Percentiles rank a stretch among this genome's conserved stretches.
phyloP scores from a whole-genome alignment of 306 rosid species.

The Astragalus glycyphyllos region DNA sequence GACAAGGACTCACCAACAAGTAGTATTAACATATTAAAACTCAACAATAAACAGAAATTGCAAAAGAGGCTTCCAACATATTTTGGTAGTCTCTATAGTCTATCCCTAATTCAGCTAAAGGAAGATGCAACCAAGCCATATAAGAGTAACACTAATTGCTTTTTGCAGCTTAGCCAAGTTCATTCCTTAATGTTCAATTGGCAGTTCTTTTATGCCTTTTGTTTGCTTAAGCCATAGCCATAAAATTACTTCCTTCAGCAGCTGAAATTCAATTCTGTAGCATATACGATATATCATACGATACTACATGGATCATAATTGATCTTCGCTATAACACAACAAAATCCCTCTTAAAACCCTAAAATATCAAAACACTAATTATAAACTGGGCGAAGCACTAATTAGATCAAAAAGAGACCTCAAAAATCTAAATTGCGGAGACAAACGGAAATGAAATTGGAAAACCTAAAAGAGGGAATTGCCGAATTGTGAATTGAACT shows the following conservation, averaged over 20 bases:
- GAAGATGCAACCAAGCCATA: conserved; percentile 27
- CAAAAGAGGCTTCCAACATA: conserved; percentile 8
- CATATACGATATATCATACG: neutral
- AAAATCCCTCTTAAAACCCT: conserved; percentile 19
- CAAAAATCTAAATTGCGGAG: neutral
- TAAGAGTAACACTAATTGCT: neutral
- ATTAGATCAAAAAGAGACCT: conserved; percentile 6
- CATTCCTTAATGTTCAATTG: conserved; percentile 9
- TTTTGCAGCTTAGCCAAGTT: conserved; percentile 9
- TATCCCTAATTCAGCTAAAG: conserved; percentile 2
- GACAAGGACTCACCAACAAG: conserved; percentile 11
- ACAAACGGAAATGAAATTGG: conserved; percentile 9
- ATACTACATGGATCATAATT: neutral
- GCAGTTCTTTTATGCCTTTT: neutral
- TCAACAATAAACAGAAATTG: neutral
- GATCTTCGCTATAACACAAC: neutral
- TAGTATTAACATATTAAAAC: neutral
- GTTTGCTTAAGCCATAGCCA: neutral
- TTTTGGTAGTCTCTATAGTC: neutral
- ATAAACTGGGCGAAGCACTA: conserved; percentile 2
- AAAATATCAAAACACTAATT: neutral
- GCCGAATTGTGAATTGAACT: conserved; percentile 7
- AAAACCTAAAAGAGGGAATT: neutral
- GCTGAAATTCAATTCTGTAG: conserved; percentile 1
- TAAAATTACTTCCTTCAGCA: neutral